Evolutionary conservation across 352 stramenopile genomes (phyloP).

Genomic region (Phytophthora citricola): DNA sequence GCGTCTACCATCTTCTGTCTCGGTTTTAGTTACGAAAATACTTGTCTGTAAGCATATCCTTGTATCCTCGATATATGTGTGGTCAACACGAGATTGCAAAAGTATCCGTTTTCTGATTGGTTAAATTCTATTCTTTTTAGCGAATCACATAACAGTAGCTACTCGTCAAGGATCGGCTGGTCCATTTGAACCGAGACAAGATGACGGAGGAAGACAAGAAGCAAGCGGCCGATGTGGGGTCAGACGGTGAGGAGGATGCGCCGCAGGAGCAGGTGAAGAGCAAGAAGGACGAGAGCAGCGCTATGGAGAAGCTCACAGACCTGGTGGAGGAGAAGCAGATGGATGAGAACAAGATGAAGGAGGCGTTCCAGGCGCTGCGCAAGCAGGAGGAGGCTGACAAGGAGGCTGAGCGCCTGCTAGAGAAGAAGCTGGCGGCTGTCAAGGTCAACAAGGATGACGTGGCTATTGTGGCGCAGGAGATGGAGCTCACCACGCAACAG

Average conservation of each 20-base stretch:
- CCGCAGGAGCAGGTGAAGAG: constrained; percentile 70
- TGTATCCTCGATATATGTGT: background rate
- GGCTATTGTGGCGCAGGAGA: constrained; percentile 76
- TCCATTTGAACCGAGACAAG: constrained; percentile 13
- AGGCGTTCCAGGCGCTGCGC: constrained; percentile 73
- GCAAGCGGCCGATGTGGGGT: constrained; percentile 37
- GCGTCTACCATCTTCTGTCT: background rate
- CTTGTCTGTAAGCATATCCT: background rate
- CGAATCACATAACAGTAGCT: constrained; percentile 26
- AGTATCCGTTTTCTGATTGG: constrained; percentile 11
- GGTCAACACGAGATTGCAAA: background rate
- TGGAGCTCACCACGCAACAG: constrained; percentile 76
- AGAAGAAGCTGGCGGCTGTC: constrained; percentile 82
- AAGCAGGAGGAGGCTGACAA: constrained; percentile 89
- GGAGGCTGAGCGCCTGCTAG: constrained; percentile 74
- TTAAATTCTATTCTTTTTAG: constrained; percentile 20
- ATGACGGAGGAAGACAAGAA: constrained; percentile 55
- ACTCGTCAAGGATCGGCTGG: constrained; percentile 11
- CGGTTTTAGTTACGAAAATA: no score
- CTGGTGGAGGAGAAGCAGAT: constrained; percentile 88
- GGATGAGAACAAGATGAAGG: constrained; percentile 91
- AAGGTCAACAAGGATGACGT: constrained; percentile 88
- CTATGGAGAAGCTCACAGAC: constrained; percentile 88
- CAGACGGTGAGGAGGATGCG: constrained; percentile 66
- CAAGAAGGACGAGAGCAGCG: constrained; percentile 82